Base-by-base conservation (phyloP, 164 flowering plant species). In the Chimonanthus salicifolius region DNA sequence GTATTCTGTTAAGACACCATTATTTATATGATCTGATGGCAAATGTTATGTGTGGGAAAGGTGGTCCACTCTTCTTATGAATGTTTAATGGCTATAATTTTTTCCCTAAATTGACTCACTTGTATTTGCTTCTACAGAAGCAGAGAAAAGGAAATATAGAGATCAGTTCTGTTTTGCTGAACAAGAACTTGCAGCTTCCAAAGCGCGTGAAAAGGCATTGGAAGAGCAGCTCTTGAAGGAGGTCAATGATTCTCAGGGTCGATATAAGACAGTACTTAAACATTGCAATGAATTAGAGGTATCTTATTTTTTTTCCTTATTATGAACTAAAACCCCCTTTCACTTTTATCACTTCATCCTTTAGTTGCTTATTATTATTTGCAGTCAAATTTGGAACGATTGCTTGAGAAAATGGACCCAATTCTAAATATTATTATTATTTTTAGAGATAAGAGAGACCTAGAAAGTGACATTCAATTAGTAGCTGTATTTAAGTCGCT, bases 161-260 rank as follows among this genome's bases (percentile, higher is more conserved):
- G 94, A 92, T 73, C 84, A 82, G 46, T 80, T 88, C 49, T 79
- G 79, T 7, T 81, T 88, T 74, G 78, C 83, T 6, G 96, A 93
- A 68, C 98, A 95, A 80, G 98, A 95, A 74, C 94, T 95, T 71
- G 94, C 98, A 78, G 99, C 97, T 87, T 86, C 92, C n/a, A 88
- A 79, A 81, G 90, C 89, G 7, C 92, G 97, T 68, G 95, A 95
- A 77, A 84, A 85, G 63, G 85, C 85, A 4, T 75, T 93, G 65
- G 92, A 93, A 67, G 87, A 88, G 71, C 94, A 87, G 83, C 85
- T 90, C 18, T 49, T 89, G 83, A 89, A 88, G 82, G 98, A 92
- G 80, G 84, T 89, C 47, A 76, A 66, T 74, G 89, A 86, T 78
- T 88, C 85, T 80, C 86, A 86, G 7, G 94, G 88, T 71, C 86